Evolutionary conservation across 805 yeast species (phyloP), one percentile per base, ranked within the genome.

Genomic region (Ogataea ramenticola): DNA sequence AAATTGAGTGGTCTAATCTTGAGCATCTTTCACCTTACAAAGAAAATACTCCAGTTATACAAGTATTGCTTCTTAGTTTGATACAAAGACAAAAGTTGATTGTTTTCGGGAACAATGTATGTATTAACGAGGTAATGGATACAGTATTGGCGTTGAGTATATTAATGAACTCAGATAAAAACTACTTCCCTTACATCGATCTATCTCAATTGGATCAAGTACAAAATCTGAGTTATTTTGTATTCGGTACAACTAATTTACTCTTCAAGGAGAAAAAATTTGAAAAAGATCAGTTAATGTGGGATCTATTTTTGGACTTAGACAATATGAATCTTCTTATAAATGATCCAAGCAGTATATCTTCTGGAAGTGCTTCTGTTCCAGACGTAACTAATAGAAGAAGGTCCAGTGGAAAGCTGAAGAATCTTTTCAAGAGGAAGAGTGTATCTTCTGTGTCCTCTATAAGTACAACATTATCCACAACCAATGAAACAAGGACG

Each of bases 241-340:
- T 83, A 40, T 72, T 84, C 2, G 91, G 91, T 3, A 81, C 88
- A 3, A 77, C 82, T 35, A 83, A 83, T 55, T 75, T 82, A 15
- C 72, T 80, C 35, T 75, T 83, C 55, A 78, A 77, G 52, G 69
- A 74, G 29, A 72, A 72, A 45, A 67, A 57, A 7, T 46, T 46
- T 20, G 45, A 38, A 11, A 31, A 40, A 4, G 29, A 27, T 26
- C 14, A 65, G 29, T 68, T 67, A 38, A 54, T 74, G 19, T 82
- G 85, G 83, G 86, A 83, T 57, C 57, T 79, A 29, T 70, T 77
- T 47, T 75, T 79, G 45, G 81, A 83, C 56, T 52, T 83, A 48
- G 89, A 82, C 52, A 20, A 20, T 15, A 3, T 11, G 17, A 10
- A 9, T 14, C 14, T 39, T 10, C 3, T 30, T 2, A 20, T 39